Base-by-base conservation (phyloP, 2,329 filamentous ascomycete species). In the Sphaerulina vaccinii region DNA sequence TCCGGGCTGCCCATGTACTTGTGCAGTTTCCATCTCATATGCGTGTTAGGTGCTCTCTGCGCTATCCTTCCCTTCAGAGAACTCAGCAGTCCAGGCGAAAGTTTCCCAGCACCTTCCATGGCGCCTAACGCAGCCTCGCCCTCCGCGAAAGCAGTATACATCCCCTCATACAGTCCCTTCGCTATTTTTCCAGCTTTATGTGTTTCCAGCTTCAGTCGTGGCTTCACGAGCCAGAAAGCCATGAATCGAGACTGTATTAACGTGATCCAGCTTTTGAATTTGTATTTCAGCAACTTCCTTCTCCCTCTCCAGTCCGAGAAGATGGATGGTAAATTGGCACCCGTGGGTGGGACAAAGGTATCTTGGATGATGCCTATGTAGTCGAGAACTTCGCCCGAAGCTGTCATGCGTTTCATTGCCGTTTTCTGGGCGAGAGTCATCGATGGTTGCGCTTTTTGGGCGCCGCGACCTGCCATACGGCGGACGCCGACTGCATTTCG, bases 61-160 rank as follows among this genome's bases (percentile, higher is more conserved):
- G 54, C 35, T 9, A 71, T 58, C 38, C 72, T 50, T 65, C 68
- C 18, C 63, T 73, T 51, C 53, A 68, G 53, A 6, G 52, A 58
- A 6, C 27, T 39, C 15, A 54, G 37, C 24, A 68, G 32, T 7
- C 62, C 64, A 11, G 61, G 48, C 46, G 44, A 59, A 15, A 66
- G 21, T 13, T 49, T 57, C n/a, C n/a, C n/a, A n/a, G n/a, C n/a
- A 1, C 35, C 33, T 44, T 63, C 49, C 16, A 67, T 43, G n/a
- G 50, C 29, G 6, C 50, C 39, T 13, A 32, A 32, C 27, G 11
- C 27, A 24, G 63, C 52, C 22, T 65, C 68, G 60, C 73, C 77
- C 62, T 56, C 59, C 19, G 76, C 75, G 55, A 79, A 76, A 18
- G 72, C 68, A 19, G 60, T 68, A 61, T 78, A 79, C 71, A 79